Conservation (phyloP, 2,329 filamentous ascomycete species). For the Fusarium robinianum region DNA sequence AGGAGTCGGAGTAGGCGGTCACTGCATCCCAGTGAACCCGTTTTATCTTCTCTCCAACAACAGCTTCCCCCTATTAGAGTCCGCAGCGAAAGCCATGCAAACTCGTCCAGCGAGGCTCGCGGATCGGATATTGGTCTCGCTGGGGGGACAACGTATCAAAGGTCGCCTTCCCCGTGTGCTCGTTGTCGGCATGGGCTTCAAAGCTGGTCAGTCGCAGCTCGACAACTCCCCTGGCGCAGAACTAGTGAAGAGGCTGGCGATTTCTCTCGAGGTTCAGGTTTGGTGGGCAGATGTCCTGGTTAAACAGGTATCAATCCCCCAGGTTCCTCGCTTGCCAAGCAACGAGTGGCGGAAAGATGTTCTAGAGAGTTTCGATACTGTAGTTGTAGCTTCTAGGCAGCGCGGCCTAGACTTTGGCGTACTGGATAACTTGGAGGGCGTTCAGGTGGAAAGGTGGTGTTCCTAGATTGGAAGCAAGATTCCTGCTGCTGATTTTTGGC, state of each 20-base stretch:
- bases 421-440: constrained; percentile 42
- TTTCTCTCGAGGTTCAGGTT: constrained; percentile 45
- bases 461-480: constrained; percentile 3
- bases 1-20: constrained; percentile 55
- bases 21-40: constrained; percentile 60
- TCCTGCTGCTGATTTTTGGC: too few species aligned
- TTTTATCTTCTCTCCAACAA: constrained; percentile 55
- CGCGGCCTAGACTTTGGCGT: constrained; percentile 44
- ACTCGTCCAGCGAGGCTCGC: constrained; percentile 46
- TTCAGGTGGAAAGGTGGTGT: constrained; percentile 47
- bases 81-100: constrained; percentile 48
- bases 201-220: constrained; percentile 50
- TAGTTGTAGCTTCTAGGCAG: constrained; percentile 49
- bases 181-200: constrained; percentile 54
- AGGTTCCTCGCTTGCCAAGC: constrained; percentile 43
- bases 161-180: constrained; percentile 40
- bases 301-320: constrained; percentile 44
- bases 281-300: constrained; percentile 49
- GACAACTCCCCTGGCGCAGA: constrained; percentile 51
- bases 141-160: constrained; percentile 15
- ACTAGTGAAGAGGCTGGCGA: constrained; percentile 41
- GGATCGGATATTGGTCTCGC: constrained; percentile 37
- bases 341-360: constrained; percentile 43
- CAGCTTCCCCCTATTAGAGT: constrained; percentile 50
- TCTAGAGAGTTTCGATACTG: constrained; percentile 45